Percentiles rank a stretch among this genome's conserved stretches.
phyloP scores from a whole-genome alignment of 805 yeast species.

The Kuraishia hungarica region DNA sequence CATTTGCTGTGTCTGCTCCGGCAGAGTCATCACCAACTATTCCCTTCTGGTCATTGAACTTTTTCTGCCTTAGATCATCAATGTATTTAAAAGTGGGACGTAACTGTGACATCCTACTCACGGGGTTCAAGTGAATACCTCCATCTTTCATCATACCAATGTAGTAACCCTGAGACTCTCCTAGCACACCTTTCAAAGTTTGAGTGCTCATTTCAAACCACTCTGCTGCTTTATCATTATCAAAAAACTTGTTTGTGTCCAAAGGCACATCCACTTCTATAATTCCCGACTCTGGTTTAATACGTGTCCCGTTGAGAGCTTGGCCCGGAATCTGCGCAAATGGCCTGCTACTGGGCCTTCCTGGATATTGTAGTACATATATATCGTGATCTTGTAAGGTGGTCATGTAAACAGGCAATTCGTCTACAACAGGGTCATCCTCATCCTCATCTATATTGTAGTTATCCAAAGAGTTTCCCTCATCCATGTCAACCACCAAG shows the following conservation, averaged over 20 bases:
- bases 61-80: slow-evolving; percentile 34
- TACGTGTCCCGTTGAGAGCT: slow-evolving; percentile 35
- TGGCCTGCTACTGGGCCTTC: slow-evolving; percentile 37
- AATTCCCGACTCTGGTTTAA: slow-evolving; percentile 54
- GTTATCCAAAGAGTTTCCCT: slow-evolving; percentile 9
- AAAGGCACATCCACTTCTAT: slow-evolving; percentile 75
- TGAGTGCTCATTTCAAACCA: slow-evolving; percentile 61
- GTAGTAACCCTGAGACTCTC: slow-evolving; percentile 42
- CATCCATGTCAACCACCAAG: slow-evolving; percentile 7
- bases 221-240: slow-evolving; percentile 48
- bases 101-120: slow-evolving; percentile 64
- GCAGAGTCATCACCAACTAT: slow-evolving; percentile 29
- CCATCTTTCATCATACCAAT: slow-evolving; percentile 30
- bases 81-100: slow-evolving; percentile 78
- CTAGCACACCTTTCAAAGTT: slow-evolving; percentile 62
- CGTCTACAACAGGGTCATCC: slow-evolving; percentile 54
- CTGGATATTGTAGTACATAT: slow-evolving; percentile 52
- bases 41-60: slow-evolving; percentile 31
- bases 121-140: slow-evolving; percentile 54
- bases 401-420: slow-evolving; percentile 47
- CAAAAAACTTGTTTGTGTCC: slow-evolving; percentile 60
- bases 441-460: slow-evolving; percentile 22
- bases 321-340: slow-evolving; percentile 17
- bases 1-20: slow-evolving; percentile 24
- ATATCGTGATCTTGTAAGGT: slow-evolving; percentile 14